Evolutionary conservation across 495 filamentous ascomycete genomes (phyloP).

Genomic region (Achaetomiella virescens): DNA sequence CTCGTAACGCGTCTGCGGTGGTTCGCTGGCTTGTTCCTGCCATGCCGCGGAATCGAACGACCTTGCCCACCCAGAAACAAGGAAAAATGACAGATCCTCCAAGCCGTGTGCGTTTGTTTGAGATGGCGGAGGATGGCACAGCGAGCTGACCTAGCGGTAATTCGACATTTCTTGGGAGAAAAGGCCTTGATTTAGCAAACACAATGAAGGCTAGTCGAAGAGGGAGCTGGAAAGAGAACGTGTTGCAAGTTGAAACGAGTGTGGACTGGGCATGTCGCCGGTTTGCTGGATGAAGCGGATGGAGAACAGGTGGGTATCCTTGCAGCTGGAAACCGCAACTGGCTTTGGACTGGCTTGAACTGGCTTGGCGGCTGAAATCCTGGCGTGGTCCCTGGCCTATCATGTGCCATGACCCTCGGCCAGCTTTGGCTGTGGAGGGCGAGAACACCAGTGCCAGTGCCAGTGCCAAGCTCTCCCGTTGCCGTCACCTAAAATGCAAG

Average conservation of each 20-base stretch:
- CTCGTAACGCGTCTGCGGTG: slow-evolving; percentile 15
- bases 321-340: neutral
- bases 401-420: neutral
- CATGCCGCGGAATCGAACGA: slow-evolving; percentile 8
- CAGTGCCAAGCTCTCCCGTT: too few species aligned
- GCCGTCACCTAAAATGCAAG: too few species aligned
- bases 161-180: neutral
- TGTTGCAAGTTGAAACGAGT: too few species aligned
- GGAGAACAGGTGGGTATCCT: neutral
- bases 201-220: too few species aligned
- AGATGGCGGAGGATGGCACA: neutral
- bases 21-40: slow-evolving; percentile 7
- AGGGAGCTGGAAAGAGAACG: too few species aligned
- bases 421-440: neutral
- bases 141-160: too few species aligned
- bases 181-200: too few species aligned
- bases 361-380: neutral
- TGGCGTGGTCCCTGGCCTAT: neutral
- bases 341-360: too few species aligned
- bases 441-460: neutral
- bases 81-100: too few species aligned
- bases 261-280: too few species aligned
- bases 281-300: neutral
- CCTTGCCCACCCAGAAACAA: neutral
- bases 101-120: neutral